Conservation (phyloP, 2,329 filamentous ascomycete species). For the Purpureocillium takamizusanense region DNA sequence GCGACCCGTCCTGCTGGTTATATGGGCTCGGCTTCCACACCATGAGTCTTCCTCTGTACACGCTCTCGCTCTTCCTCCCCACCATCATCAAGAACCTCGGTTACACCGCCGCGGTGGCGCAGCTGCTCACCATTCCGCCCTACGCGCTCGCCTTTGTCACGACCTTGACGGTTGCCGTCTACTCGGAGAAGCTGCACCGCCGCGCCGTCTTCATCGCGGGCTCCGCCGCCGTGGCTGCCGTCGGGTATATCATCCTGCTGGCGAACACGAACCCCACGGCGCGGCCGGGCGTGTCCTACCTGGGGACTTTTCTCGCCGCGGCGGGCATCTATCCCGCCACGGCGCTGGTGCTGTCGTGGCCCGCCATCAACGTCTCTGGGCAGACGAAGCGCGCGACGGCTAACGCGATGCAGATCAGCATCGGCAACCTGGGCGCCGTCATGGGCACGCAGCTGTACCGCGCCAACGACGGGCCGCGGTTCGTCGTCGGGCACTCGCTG, state of each 20-base stretch:
- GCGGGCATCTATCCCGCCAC: conserved; percentile 59
- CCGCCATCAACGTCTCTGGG: conserved; percentile 61
- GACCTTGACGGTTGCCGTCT: conserved; percentile 47
- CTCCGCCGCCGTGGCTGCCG: conserved; percentile 44
- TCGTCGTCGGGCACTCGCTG: conserved; percentile 57
- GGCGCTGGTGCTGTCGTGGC: conserved; percentile 58
- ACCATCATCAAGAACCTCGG: conserved; percentile 46
- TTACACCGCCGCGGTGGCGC: conserved; percentile 42
- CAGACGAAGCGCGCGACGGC: conserved; percentile 62
- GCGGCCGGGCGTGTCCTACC: conserved; percentile 48
- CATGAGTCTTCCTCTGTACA: conserved; percentile 55
- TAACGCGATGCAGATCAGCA: conserved; percentile 63
- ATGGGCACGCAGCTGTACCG: conserved; percentile 64
- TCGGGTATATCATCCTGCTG: conserved; percentile 55
- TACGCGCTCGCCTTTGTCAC: conserved; percentile 54
- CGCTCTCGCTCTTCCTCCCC: conserved; percentile 45
- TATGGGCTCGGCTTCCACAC: conserved; percentile 66
- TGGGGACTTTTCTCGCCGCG: conserved; percentile 53
- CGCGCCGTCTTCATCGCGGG: conserved; percentile 57
- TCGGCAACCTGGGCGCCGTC: conserved; percentile 61
- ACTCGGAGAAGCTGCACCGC: conserved; percentile 47
- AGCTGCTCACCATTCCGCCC: conserved; percentile 54
- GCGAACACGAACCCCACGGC: conserved; percentile 33
- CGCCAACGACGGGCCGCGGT: conserved; percentile 49
- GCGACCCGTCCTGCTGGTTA: conserved; percentile 62